These are phyloP conservation scores for Carex pumila DNA, from an alignment of 176 grass and related monocot species.

Conservation along the genomic window DNA sequence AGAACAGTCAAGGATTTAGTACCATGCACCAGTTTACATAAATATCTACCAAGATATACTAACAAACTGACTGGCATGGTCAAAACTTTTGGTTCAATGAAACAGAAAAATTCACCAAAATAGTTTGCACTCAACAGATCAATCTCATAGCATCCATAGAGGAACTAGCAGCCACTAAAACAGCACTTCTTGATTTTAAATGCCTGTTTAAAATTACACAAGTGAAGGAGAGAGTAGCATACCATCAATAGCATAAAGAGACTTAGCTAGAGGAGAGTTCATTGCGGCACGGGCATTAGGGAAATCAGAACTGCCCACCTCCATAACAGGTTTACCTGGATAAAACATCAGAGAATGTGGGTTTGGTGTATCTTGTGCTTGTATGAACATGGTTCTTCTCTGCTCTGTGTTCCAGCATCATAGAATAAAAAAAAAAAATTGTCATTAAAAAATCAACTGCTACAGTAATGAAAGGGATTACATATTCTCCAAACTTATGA, in stretches of 20 bases:
- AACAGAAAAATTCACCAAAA: neutral
- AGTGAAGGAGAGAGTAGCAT: slow-evolving; percentile 6
- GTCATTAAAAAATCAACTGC: neutral
- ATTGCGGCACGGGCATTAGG: slow-evolving; percentile 66
- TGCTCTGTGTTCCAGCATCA: slow-evolving; percentile 43
- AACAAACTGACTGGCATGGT: neutral
- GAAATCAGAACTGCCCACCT: slow-evolving; percentile 93
- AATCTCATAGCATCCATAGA: neutral
- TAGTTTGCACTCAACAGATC: neutral
- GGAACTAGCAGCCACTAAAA: neutral
- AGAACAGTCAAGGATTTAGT: neutral
- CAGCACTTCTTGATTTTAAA: neutral
- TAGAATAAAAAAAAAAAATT: neutral
- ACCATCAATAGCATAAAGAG: slow-evolving; percentile 77
- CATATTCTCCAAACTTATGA: neutral
- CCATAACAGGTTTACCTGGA: slow-evolving; percentile 91
- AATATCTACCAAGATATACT: neutral
- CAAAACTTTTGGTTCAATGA: neutral
- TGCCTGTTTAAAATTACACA: neutral
- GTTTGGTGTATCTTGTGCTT: slow-evolving; percentile 85
- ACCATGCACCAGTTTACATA: neutral
- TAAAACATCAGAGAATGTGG: slow-evolving; percentile 94
- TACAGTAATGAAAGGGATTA: neutral
- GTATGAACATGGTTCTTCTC: slow-evolving; percentile 95
- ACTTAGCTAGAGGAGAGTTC: slow-evolving; percentile 81